Evolutionary conservation across 2,329 filamentous ascomycete species (phyloP).

Genomic region (Hymenoscyphus linearis): DNA sequence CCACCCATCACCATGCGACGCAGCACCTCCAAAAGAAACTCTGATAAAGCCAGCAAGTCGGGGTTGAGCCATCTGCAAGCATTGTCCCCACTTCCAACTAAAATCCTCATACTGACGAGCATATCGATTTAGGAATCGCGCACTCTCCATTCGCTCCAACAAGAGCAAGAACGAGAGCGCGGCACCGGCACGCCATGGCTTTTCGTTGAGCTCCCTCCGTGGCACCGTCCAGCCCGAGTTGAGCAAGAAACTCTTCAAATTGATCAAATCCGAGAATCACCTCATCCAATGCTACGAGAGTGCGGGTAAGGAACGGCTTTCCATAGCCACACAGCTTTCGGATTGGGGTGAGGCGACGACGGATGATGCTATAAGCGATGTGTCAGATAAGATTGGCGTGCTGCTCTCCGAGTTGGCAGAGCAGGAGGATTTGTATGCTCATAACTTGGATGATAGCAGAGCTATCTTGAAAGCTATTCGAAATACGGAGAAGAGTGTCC

Average conservation of each 20-base stretch:
- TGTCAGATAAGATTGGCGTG: conserved; percentile 94
- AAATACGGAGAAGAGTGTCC: conserved; percentile 92
- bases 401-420: conserved; percentile 88
- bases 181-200: conserved; percentile 53
- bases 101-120: conserved; percentile 1
- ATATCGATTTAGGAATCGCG: conserved; percentile 56
- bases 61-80: conserved; percentile 11
- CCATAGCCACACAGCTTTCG: conserved; percentile 83
- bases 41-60: conserved; percentile 1
- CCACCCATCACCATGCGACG: conserved; percentile 16
- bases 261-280: conserved; percentile 94
- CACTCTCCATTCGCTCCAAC: conserved; percentile 65
- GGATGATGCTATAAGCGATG: conserved; percentile 81
- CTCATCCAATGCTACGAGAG: conserved; percentile 79
- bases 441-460: conserved; percentile 81
- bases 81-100: background rate
- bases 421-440: conserved; percentile 84
- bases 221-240: conserved; percentile 82
- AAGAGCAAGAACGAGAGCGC: conserved; percentile 33
- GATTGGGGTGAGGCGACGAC: conserved; percentile 93
- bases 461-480: conserved; percentile 82
- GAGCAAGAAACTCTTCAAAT: conserved; percentile 78
- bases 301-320: conserved; percentile 76
- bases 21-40: conserved; percentile 15
- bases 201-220: conserved; percentile 81